These are phyloP conservation scores for Suillus luteus DNA, from an alignment of 768 basidiomycete species.

Conservation along the genomic window DNA sequence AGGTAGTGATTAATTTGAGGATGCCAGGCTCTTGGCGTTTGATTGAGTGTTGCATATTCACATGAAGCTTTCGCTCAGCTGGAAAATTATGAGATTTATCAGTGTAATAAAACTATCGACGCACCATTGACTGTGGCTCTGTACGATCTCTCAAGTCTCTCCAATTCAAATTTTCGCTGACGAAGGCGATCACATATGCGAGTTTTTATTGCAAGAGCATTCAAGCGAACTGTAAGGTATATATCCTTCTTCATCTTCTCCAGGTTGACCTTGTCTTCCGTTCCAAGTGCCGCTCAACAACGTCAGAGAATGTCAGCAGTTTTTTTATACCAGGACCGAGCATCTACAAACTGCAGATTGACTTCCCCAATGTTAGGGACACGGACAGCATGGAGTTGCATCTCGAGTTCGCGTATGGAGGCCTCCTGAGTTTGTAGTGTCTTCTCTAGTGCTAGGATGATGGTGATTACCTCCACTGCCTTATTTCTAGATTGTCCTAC, in stretches of 20 bases:
- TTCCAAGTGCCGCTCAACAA: slow-evolving; percentile 11
- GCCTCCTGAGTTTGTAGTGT: neutral
- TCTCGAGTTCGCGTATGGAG: neutral
- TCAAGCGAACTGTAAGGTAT: slow-evolving; percentile 20
- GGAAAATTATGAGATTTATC: slow-evolving; percentile 7
- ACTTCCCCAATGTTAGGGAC: neutral
- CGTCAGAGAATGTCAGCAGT: slow-evolving; percentile 13
- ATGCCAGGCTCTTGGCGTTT: slow-evolving; percentile 22
- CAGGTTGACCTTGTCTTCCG: slow-evolving; percentile 2
- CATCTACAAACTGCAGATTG: neutral
- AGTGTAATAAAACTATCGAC: neutral
- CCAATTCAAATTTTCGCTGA: slow-evolving; percentile 32
- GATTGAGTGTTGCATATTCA: slow-evolving; percentile 29
- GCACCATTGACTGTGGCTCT: slow-evolving; percentile 9
- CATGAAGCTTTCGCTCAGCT: slow-evolving; percentile 28
- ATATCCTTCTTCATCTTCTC: slow-evolving; percentile 12
- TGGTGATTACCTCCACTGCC: too few relatives aligned
- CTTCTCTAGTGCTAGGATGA: neutral
- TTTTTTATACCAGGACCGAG: neutral
- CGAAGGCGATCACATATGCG: slow-evolving; percentile 11
- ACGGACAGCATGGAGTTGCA: neutral
- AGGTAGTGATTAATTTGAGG: neutral
- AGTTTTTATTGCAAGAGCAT: neutral
- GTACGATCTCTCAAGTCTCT: slow-evolving; percentile 21
- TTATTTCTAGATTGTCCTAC: too few relatives aligned